Conservation (phyloP, 2,329 filamentous ascomycete species). For the Knoxdaviesia capensis region DNA sequence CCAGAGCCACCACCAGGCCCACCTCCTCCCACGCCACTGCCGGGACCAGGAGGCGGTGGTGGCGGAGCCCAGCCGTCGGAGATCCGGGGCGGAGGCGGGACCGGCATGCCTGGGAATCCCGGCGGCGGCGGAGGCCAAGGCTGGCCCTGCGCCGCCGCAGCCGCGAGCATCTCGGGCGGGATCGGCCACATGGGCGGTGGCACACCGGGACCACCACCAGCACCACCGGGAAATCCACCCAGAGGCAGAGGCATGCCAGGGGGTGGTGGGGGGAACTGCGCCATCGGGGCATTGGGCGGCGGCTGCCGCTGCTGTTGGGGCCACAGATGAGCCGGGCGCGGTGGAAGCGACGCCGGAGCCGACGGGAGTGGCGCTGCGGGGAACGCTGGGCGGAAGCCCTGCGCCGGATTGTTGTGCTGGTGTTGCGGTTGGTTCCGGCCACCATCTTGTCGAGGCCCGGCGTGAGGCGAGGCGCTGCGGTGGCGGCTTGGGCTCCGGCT, state of each 20-base stretch:
- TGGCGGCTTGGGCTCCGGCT: slow-evolving; percentile 8
- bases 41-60: slow-evolving; percentile 7
- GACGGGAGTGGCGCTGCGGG: neutral
- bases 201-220: no score
- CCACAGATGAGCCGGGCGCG: slow-evolving; percentile 6
- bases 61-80: slow-evolving; percentile 7
- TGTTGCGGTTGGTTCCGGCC: no score
- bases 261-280: slow-evolving; percentile 4
- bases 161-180: slow-evolving; percentile 1
- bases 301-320: slow-evolving; percentile 12
- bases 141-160: slow-evolving; percentile 2
- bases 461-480: slow-evolving; percentile 1
- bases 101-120: neutral
- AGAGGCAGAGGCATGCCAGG: no score
- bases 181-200: slow-evolving; percentile 3
- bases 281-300: slow-evolving; percentile 11
- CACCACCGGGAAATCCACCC: no score
- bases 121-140: slow-evolving; percentile 2
- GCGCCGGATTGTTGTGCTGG: slow-evolving; percentile 4
- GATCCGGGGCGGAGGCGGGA: slow-evolving; percentile 1
- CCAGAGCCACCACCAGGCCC: no score
- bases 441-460: no score
- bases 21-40: neutral
- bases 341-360: slow-evolving; percentile 2
- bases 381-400: slow-evolving; percentile 2